phyloP scores from a whole-genome alignment of 2,329 filamentous ascomycete genomes.

The Cercospora sp. region DNA sequence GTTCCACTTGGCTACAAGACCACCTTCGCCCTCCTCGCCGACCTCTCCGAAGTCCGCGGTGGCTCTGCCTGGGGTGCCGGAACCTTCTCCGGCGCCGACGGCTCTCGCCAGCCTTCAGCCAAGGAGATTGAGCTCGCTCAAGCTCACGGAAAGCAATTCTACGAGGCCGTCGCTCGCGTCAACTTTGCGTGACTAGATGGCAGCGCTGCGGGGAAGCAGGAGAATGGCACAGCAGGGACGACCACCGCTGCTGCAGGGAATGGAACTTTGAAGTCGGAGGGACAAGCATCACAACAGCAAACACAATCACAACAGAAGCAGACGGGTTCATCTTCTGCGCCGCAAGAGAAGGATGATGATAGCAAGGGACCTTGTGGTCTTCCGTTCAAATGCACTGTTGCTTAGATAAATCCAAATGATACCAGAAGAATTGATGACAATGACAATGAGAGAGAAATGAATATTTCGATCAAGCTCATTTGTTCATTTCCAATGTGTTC shows the following conservation, averaged over 20 bases:
- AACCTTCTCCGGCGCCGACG: conserved; percentile 76
- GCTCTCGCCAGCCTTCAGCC: conserved; percentile 74
- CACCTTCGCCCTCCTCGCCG: conserved; percentile 67
- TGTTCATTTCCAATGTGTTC: no score
- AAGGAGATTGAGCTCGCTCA: conserved; percentile 78
- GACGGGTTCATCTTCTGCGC: conserved; percentile 29
- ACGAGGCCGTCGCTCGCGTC: conserved; percentile 70
- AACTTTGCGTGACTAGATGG: conserved; percentile 75
- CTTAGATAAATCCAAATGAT: conserved; percentile 44
- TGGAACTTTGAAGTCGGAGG: conserved; percentile 29
- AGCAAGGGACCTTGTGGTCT: conserved; percentile 74
- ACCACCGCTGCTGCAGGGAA: conserved; percentile 11
- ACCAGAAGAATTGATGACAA: neutral
- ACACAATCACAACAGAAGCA: conserved; percentile 32
- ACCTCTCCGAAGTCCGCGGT: conserved; percentile 78
- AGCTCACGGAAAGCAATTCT: conserved; percentile 84
- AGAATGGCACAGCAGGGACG: conserved; percentile 16
- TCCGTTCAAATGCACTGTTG: conserved; percentile 70
- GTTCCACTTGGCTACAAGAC: conserved; percentile 94
- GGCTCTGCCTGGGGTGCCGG: conserved; percentile 92
- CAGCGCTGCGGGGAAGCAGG: conserved; percentile 41
- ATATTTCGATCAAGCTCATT: no score
- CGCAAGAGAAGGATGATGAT: conserved; percentile 44
- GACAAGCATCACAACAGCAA: conserved; percentile 34
- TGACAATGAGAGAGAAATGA: no score